These are phyloP conservation scores for Glebionis coronaria DNA, from an alignment of 129 eudicot species.

Conservation along the genomic window DNA sequence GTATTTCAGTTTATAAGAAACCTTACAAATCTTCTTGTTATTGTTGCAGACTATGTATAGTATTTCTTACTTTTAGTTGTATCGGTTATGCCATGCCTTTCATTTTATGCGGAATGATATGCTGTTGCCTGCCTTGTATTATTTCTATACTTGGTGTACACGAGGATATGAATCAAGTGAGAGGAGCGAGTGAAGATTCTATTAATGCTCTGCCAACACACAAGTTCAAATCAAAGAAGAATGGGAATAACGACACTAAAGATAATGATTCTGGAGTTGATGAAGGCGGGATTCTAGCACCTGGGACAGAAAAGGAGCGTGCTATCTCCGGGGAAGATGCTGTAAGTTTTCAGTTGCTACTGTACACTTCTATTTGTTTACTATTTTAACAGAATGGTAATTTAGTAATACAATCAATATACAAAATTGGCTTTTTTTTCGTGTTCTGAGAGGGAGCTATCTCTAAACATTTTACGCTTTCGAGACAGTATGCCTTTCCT, in stretches of 20 bases:
- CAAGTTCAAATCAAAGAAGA: slow-evolving; percentile 51
- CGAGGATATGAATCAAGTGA: slow-evolving; percentile 55
- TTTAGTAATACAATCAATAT: no score
- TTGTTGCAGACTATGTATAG: slow-evolving; percentile 64
- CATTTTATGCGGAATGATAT: slow-evolving; percentile 65
- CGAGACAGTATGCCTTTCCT: no score
- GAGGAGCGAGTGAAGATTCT: slow-evolving; percentile 64
- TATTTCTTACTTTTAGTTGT: slow-evolving; percentile 68
- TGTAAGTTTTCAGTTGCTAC: slow-evolving; percentile 39
- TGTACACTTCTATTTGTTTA: no score
- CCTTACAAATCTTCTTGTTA: not conserved
- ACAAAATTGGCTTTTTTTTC: no score
- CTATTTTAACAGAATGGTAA: no score
- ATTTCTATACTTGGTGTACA: slow-evolving; percentile 63
- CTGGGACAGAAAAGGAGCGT: slow-evolving; percentile 75
- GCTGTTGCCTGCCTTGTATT: slow-evolving; percentile 79
- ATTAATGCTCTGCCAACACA: slow-evolving; percentile 65
- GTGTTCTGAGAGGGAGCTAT: no score
- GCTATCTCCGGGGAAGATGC: slow-evolving; percentile 70
- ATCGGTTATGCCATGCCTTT: slow-evolving; percentile 77
- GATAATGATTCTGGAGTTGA: slow-evolving; percentile 41
- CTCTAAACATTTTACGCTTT: no score
- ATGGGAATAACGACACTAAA: slow-evolving; percentile 27
- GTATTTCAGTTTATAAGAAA: not conserved
- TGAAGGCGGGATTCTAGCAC: slow-evolving; percentile 62